A percentile compares a stretch with the other conserved stretches of the same genome.
phyloP scores from a whole-genome alignment of 2,329 filamentous ascomycete species.

The Coniochaeta pulveracea region DNA sequence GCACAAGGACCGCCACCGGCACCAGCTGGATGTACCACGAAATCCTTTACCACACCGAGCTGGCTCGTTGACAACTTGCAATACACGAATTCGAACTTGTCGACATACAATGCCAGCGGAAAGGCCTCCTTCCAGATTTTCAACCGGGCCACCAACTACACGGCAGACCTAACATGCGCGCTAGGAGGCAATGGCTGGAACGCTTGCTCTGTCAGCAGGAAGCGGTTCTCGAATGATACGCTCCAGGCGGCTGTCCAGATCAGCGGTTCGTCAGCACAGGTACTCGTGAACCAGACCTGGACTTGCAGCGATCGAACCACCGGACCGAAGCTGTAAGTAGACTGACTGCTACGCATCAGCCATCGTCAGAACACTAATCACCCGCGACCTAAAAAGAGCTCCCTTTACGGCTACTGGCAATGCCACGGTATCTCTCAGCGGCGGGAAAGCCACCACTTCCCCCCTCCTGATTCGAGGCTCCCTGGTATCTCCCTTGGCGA shows the following conservation, averaged over 20 bases:
- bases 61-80: slow-evolving; percentile 13
- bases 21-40: slow-evolving; percentile 11
- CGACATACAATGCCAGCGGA: background rate
- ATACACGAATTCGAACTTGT: too few relatives aligned
- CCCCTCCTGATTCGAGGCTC: slow-evolving; percentile 12
- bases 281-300: slow-evolving; percentile 13
- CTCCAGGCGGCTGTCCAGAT: slow-evolving; percentile 8
- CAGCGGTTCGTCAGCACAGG: slow-evolving; percentile 1
- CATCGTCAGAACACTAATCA: background rate
- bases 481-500: slow-evolving; percentile 10
- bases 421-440: slow-evolving; percentile 5
- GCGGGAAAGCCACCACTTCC: slow-evolving; percentile 6
- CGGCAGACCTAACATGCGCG: slow-evolving; percentile 8
- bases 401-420: slow-evolving; percentile 11
- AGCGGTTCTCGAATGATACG: slow-evolving; percentile 2
- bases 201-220: background rate
- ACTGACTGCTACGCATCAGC: background rate
- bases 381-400: slow-evolving; percentile 5
- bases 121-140: slow-evolving; percentile 8
- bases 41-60: slow-evolving; percentile 14
- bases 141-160: slow-evolving; percentile 13
- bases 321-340: slow-evolving; percentile 7
- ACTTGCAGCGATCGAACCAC: slow-evolving; percentile 11
- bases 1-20: slow-evolving; percentile 4
- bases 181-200: background rate